These are phyloP conservation scores for Candida albicans DNA, from an alignment of 1,139 yeast species.

Conservation along the genomic window DNA sequence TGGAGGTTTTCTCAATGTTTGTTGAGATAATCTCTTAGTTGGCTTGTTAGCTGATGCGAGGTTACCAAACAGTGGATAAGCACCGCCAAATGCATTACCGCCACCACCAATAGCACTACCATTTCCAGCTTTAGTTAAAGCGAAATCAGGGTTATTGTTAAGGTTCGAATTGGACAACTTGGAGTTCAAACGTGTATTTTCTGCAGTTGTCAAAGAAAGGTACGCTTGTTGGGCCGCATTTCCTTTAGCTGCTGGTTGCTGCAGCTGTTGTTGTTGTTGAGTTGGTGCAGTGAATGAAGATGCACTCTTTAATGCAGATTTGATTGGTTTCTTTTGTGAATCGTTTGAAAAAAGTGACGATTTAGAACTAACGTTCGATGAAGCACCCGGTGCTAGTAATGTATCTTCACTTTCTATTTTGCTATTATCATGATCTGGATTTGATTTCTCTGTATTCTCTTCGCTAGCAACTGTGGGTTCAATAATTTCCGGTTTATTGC, in stretches of 20 bases:
- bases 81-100: constrained; percentile 9
- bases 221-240: constrained; percentile 61
- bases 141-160: constrained; percentile 6
- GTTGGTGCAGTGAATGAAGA: constrained; percentile 24
- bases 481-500: constrained; percentile 30
- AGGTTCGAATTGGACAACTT: constrained; percentile 31
- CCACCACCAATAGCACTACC: constrained; percentile 8
- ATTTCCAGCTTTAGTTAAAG: constrained; percentile 5
- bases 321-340: constrained; percentile 44
- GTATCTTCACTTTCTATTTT: constrained; percentile 14
- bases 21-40: constrained; percentile 32
- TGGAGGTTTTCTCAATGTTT: constrained; percentile 32
- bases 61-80: constrained; percentile 13
- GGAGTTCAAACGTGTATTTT: constrained; percentile 72
- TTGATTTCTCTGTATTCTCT: background rate
- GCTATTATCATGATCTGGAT: background rate
- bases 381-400: constrained; percentile 18
- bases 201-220: constrained; percentile 70
- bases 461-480: constrained; percentile 16
- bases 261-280: constrained; percentile 9
- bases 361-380: constrained; percentile 24
- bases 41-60: constrained; percentile 7
- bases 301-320: constrained; percentile 64
- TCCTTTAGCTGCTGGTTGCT: constrained; percentile 16
- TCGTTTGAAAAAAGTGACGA: constrained; percentile 36